Evolutionary conservation across 306 rosid genomes (phyloP).

Genomic region (Sicyos baderoa): DNA sequence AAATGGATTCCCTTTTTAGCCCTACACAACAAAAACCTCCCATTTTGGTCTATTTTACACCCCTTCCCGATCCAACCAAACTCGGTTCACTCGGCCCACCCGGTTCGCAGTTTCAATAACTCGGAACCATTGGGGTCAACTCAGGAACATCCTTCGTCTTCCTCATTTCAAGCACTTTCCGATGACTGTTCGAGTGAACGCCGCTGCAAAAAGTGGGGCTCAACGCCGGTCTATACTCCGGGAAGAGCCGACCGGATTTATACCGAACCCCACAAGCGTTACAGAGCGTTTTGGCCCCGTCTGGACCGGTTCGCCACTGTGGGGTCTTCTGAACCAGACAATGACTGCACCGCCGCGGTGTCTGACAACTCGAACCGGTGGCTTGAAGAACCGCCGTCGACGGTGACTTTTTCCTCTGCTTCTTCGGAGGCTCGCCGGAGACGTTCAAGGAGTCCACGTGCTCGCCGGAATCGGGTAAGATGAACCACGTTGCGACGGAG

Average conservation of each 20-base stretch:
- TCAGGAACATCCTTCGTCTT: slow-evolving; percentile 40
- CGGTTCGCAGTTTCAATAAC: slow-evolving; percentile 27
- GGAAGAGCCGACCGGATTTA: slow-evolving; percentile 84
- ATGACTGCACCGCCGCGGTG: slow-evolving; percentile 78
- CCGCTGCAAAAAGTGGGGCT: slow-evolving; percentile 70
- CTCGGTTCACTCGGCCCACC: slow-evolving; percentile 23
- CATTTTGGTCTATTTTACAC: neutral
- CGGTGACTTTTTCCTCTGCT: slow-evolving; percentile 50
- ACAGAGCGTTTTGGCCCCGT: slow-evolving; percentile 76
- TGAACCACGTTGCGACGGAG: slow-evolving; percentile 22
- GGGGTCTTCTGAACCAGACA: slow-evolving; percentile 89
- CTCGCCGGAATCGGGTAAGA: slow-evolving; percentile 24
- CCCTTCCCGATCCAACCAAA: neutral
- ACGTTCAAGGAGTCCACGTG: neutral
- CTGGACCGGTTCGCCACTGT: slow-evolving; percentile 94
- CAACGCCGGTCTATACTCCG: slow-evolving; percentile 93
- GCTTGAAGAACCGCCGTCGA: neutral
- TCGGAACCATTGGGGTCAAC: slow-evolving; percentile 31
- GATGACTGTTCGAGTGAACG: slow-evolving; percentile 80
- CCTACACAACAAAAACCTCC: neutral
- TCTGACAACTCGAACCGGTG: slow-evolving; percentile 21
- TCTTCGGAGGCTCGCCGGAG: slow-evolving; percentile 35
- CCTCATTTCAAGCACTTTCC: slow-evolving; percentile 85
- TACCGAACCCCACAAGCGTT: slow-evolving; percentile 93
- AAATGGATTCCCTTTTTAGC: neutral